A percentile compares a stretch with the other conserved stretches of the same genome.
Conservation (phyloP, 768 basidiomycete species). For the Gloeopeniophorella convolvens region DNA sequence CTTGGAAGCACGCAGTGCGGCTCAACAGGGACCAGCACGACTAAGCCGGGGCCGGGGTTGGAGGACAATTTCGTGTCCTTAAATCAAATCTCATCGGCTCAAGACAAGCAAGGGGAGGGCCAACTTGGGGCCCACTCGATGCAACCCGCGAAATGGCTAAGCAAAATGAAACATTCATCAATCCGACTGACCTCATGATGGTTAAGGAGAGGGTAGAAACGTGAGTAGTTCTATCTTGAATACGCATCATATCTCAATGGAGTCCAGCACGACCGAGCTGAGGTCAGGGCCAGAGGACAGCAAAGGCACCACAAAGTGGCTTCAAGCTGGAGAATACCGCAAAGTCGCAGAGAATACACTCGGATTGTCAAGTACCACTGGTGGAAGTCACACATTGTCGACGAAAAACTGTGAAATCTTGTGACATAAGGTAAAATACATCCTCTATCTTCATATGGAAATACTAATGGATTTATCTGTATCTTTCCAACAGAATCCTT, state of each 20-base stretch:
- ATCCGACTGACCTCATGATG: neutral
- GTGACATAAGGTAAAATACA: no score
- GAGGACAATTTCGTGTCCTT: no score
- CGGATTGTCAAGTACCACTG: no score
- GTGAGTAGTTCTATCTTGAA: neutral
- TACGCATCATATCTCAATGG: neutral
- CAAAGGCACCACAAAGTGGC: neutral
- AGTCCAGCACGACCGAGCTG: neutral
- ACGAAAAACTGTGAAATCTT: no score
- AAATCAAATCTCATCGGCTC: neutral
- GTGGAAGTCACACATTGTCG: no score
- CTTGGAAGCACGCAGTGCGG: no score
- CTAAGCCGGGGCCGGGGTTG: no score
- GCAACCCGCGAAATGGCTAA: neutral
- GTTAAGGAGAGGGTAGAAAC: neutral
- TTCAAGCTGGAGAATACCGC: constrained; percentile 3
- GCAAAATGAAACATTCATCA: neutral
- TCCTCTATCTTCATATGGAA: no score
- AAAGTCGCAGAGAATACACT: neutral
- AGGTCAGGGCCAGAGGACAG: neutral
- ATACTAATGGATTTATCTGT: no score
- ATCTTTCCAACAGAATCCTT: no score
- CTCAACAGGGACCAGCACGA: no score
- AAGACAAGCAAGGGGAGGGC: neutral
- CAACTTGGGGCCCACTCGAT: no score